Percentiles rank a stretch among this genome's conserved stretches.
phyloP scores from a whole-genome alignment of 2,329 filamentous ascomycete species.

The Aspergillus fumigatiaffinis region DNA sequence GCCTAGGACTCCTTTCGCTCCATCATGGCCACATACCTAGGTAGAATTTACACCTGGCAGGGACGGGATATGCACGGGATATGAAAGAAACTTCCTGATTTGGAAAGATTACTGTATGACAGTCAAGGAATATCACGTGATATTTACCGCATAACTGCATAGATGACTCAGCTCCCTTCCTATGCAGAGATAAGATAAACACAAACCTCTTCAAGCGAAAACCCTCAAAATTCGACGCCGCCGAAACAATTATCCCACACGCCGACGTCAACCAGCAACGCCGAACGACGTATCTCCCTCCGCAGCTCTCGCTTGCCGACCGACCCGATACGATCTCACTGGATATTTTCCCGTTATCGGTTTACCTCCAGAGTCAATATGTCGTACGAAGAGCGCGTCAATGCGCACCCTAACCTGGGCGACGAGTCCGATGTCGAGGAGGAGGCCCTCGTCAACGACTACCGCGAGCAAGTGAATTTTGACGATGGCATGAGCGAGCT shows the following conservation, averaged over 20 bases:
- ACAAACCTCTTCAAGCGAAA: constrained; percentile 42
- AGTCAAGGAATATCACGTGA: not conserved
- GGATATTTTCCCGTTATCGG: constrained; percentile 11
- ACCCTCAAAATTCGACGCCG: constrained; percentile 43
- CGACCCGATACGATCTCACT: constrained; percentile 4
- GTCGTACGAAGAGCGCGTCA: constrained; percentile 44
- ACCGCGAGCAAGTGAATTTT: constrained; percentile 93
- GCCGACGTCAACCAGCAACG: constrained; percentile 27
- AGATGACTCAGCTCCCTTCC: constrained; percentile 28
- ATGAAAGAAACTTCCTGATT: not conserved
- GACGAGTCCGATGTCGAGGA: constrained; percentile 95
- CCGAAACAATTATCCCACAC: constrained; percentile 32
- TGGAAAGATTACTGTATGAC: too few species aligned
- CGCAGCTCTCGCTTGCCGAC: constrained; percentile 17
- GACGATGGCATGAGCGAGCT: constrained; percentile 81
- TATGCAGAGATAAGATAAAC: constrained; percentile 44
- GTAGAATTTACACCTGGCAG: too few species aligned
- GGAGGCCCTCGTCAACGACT: constrained; percentile 92
- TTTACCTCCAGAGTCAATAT: constrained; percentile 30
- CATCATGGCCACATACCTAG: too few species aligned
- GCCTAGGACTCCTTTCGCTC: too few species aligned
- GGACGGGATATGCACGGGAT: too few species aligned
- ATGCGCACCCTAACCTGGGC: constrained; percentile 46
- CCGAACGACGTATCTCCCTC: constrained; percentile 21
- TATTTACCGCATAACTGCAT: constrained; percentile 2